Base-by-base conservation (phyloP, 1,139 yeast genomes). In the Yamadazyma epiphylla region DNA sequence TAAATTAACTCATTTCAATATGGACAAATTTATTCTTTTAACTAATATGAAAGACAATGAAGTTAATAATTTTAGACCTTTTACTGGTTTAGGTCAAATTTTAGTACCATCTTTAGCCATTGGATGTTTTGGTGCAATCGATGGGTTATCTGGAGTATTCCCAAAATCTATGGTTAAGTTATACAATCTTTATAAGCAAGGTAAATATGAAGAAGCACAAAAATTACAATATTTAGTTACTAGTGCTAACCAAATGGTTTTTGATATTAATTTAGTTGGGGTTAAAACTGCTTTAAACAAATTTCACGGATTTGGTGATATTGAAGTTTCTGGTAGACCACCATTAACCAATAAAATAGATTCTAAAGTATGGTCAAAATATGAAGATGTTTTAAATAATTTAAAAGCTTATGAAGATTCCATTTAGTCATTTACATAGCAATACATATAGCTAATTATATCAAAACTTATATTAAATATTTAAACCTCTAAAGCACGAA, bases 1-100 rank as follows among this genome's bases (percentile, higher is more conserved):
- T 24, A 64, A 64, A 38, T 45, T 64, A 32, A 58, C 66, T 9
- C 65, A 64, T 49, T 68, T 64, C 39, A 64, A 62, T 44, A 52
- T 61, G 39, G 66, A 42, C 49, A 53, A 43, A 43, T 62, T 58
- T 35, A 53, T 62, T 13, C 47, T 64, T 33, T 51, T 70, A 28
- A 70, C 69, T 3, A 49, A 58, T 17, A 52, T 55, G 39, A 57
- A 14, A 4, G 58, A 34, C 15, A 27, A 31, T n/a, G 34, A 61
- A 23, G 52, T 58, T 25, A 39, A 48, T 30, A 58, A 64, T 42
- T 70, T 70, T 52, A 41, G 51, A 29, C 49, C 62, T 13, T 60
- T 67, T 46, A 64, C 74, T n/a, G 76, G 76, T 7, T 51, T 70
- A 22, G 76, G 76, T 17, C 75, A 70, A 48, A 51, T 67, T 24